Percentiles rank a stretch among this genome's conserved stretches.
phyloP scores from a whole-genome alignment of 164 flowering plant species.

The Cinnamomum micranthum region DNA sequence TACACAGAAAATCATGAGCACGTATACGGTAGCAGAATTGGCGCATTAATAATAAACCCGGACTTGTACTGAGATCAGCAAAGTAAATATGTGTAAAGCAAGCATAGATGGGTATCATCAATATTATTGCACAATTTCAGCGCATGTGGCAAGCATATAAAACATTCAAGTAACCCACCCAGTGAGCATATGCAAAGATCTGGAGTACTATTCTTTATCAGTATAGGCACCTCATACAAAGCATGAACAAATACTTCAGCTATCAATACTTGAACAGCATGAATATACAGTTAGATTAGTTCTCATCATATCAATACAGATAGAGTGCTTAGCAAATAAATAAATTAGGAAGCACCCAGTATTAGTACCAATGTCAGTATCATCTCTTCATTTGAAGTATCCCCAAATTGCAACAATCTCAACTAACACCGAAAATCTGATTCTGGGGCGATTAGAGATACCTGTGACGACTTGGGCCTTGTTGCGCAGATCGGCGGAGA shows the following conservation, averaged over 20 bases:
- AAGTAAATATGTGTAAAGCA: not conserved
- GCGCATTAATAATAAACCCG: no score
- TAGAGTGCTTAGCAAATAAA: not conserved
- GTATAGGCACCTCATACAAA: not conserved
- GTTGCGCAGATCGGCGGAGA: conserved; percentile 75
- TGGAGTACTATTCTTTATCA: no score
- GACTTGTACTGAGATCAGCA: no score
- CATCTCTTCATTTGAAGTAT: not conserved
- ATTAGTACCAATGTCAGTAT: no score
- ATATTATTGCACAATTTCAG: not conserved
- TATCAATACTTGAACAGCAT: not conserved
- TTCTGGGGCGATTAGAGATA: conserved; percentile 6
- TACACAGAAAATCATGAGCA: no score
- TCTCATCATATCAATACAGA: not conserved
- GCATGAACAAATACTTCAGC: not conserved
- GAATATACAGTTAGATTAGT: not conserved
- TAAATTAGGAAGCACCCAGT: not conserved
- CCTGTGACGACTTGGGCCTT: conserved; percentile 75
- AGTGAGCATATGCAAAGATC: no score
- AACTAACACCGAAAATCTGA: not conserved
- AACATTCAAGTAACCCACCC: no score
- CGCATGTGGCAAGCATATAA: no score
- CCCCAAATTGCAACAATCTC: not conserved
- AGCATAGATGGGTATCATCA: not conserved
- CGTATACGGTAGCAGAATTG: no score